Conservation (phyloP, 192 early-diverging fungal genomes). For the Coemansia aciculifera region DNA sequence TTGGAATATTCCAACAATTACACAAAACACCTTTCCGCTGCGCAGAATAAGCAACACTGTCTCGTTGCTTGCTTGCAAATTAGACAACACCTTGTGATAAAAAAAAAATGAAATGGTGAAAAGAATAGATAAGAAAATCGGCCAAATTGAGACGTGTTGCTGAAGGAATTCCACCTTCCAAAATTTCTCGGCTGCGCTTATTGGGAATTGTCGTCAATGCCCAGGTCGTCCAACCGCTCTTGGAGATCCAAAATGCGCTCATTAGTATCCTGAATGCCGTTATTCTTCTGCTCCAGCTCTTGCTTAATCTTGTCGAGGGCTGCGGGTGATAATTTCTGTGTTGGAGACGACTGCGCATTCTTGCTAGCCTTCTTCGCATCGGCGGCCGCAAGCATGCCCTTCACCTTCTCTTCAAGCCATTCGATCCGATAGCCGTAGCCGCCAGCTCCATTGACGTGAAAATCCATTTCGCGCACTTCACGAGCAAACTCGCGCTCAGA, state of each 20-base stretch:
- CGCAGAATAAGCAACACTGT: neutral
- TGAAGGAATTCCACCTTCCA: neutral
- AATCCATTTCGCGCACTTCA: constrained; percentile 33
- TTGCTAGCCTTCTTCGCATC: constrained; percentile 14
- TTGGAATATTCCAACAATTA: neutral
- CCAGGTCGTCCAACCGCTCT: constrained; percentile 21
- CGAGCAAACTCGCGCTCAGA: constrained; percentile 53
- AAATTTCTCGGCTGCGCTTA: neutral
- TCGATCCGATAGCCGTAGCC: constrained; percentile 27
- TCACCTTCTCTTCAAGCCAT: constrained; percentile 30
- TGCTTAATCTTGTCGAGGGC: constrained; percentile 20
- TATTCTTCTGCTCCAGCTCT: constrained; percentile 32
- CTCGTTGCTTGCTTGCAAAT: neutral
- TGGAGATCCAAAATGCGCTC: constrained; percentile 37
- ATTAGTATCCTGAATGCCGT: constrained; percentile 22
- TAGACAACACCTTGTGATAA: neutral
- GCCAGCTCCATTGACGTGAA: constrained; percentile 25
- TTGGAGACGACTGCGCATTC: neutral
- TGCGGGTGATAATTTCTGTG: constrained; percentile 13
- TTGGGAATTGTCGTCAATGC: neutral
- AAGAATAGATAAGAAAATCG: neutral
- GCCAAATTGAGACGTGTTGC: neutral
- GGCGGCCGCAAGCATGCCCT: constrained; percentile 22
- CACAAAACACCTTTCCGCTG: neutral
- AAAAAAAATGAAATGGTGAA: neutral